Percentiles rank a stretch among this genome's conserved stretches.
phyloP scores from a whole-genome alignment of 2,329 filamentous ascomycete genomes.

The Alternaria rosae region DNA sequence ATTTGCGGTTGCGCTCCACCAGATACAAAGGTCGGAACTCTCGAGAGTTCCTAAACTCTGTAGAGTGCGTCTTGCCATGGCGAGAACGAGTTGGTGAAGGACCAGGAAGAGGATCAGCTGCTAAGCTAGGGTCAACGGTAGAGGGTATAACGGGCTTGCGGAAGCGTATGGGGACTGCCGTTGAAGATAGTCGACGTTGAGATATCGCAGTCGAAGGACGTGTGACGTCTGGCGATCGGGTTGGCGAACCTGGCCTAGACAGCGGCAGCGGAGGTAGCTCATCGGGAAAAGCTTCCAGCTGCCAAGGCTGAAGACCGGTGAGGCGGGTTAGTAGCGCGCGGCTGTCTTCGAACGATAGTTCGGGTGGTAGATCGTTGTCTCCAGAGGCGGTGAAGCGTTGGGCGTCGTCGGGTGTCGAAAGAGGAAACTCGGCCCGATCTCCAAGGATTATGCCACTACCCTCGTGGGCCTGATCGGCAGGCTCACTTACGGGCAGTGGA shows the following conservation, averaged over 20 bases:
- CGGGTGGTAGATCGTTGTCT: conserved; percentile 37
- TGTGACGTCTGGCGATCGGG: conserved; percentile 33
- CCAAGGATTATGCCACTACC: conserved; percentile 43
- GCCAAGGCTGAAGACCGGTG: conserved; percentile 47
- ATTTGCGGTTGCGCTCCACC: conserved; percentile 67
- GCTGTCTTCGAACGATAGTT: conserved; percentile 41
- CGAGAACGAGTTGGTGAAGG: conserved; percentile 54
- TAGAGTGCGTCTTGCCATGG: conserved; percentile 58
- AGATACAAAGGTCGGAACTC: conserved; percentile 86
- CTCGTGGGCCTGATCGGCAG: conserved; percentile 29
- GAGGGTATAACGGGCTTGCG: conserved; percentile 58
- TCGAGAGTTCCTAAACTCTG: conserved; percentile 62
- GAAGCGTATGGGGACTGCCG: conserved; percentile 65
- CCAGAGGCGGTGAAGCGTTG: conserved; percentile 29
- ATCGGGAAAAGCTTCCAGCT: conserved; percentile 45
- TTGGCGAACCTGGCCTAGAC: conserved; percentile 42
- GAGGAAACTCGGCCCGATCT: conserved; percentile 42
- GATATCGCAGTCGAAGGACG: conserved; percentile 24
- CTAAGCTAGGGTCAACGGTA: conserved; percentile 45
- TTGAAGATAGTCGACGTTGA: conserved; percentile 47
- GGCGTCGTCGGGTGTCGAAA: conserved; percentile 35
- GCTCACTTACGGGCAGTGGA: conserved; percentile 56
- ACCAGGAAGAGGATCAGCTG: conserved; percentile 33
- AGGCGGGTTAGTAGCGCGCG: conserved; percentile 44
- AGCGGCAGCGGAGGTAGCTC: conserved; percentile 44